These are phyloP conservation scores for Fraxinus pennsylvanica DNA, from an alignment of 257 asterid genomes.

Conservation along the genomic window DNA sequence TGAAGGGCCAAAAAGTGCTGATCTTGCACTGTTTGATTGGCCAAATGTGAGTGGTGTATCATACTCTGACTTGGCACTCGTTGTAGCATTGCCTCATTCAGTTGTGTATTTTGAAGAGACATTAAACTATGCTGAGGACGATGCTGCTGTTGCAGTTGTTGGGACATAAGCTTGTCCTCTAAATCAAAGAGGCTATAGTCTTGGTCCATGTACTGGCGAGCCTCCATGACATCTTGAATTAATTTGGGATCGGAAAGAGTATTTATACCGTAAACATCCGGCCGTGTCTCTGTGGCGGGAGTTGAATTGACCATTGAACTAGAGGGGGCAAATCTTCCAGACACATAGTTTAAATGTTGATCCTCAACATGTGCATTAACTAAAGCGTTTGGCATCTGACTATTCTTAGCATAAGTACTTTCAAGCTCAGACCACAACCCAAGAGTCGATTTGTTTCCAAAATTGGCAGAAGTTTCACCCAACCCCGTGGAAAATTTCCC, in stretches of 20 bases:
- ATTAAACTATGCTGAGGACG: constrained; percentile 52
- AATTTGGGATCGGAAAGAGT: constrained; percentile 50
- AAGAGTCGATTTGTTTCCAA: constrained; percentile 36
- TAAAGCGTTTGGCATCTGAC: constrained; percentile 37
- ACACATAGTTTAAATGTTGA: constrained; percentile 40
- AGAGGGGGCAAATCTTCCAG: constrained; percentile 52
- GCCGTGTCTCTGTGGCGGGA: constrained; percentile 60
- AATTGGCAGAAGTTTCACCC: constrained; percentile 46
- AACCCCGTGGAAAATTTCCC: constrained; percentile 45
- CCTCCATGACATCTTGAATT: constrained; percentile 57
- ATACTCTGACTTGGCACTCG: constrained; percentile 48
- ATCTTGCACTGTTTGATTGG: constrained; percentile 60
- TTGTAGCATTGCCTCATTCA: constrained; percentile 62
- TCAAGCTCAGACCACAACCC: constrained; percentile 89
- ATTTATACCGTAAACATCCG: constrained; percentile 52
- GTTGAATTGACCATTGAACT: constrained; percentile 46
- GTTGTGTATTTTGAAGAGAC: constrained; percentile 53
- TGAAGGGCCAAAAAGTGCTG: constrained; percentile 68
- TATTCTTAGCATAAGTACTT: constrained; percentile 59
- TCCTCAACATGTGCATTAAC: constrained; percentile 45
- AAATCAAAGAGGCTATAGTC: constrained; percentile 55
- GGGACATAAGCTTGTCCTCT: constrained; percentile 64
- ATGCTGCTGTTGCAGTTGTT: constrained; percentile 58
- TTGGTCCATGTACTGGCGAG: constrained; percentile 52
- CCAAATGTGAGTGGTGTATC: constrained; percentile 63